A percentile compares a stretch with the other conserved stretches of the same genome.
These are phyloP conservation scores for Viridothelium virens DNA, from an alignment of 495 filamentous ascomycete genomes.

Conservation along the genomic window DNA sequence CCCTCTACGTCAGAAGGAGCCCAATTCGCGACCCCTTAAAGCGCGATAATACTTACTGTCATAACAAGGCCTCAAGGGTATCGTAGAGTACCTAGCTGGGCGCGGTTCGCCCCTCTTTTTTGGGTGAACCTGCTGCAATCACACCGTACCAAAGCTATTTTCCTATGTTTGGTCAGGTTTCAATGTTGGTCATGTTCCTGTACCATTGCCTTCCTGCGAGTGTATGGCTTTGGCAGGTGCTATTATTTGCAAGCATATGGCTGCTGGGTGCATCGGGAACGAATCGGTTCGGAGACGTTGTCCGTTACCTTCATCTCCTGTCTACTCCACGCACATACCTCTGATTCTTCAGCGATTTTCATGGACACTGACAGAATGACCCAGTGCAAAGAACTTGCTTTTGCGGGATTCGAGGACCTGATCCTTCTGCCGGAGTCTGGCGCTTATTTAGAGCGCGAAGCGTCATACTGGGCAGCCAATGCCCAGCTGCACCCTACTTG, in stretches of 20 bases:
- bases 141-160: no score
- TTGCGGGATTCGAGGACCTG: neutral
- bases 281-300: neutral
- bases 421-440: neutral
- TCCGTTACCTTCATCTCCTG: neutral
- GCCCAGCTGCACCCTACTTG: conserved; percentile 10
- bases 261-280: neutral
- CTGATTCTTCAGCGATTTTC: neutral
- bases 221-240: neutral
- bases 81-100: no score
- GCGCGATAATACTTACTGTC: no score
- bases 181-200: neutral
- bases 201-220: neutral
- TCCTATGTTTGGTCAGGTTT: no score
- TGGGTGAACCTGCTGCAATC: no score
- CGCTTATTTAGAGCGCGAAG: neutral
- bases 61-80: no score
- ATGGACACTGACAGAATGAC: neutral
- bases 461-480: neutral
- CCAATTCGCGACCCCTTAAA: no score
- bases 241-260: neutral
- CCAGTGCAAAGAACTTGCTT: neutral
- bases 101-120: no score
- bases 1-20: no score
- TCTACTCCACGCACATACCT: neutral